Base-by-base conservation (phyloP, 768 basidiomycete species). In the Lanmaoa pseudosensibilis region DNA sequence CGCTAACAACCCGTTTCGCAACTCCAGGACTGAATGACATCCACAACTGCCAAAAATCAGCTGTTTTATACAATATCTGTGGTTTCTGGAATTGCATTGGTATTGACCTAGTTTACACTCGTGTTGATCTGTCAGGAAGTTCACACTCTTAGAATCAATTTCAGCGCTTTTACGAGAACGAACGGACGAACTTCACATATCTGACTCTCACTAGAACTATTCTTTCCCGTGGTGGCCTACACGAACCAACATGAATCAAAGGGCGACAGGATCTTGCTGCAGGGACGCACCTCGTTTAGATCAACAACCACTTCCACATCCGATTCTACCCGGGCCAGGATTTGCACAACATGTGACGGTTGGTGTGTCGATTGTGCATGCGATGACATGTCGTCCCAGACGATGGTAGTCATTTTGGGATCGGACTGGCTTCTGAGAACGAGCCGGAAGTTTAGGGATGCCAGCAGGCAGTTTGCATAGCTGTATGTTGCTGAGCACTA, bases 381-480 rank as follows among this genome's bases (percentile, higher is more conserved):
- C 15, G 37, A 43, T 47, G 25, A 1, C 38, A 4, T 1, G 11
- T 50, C 33, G 8, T 53, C 34, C 61, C 62, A 59, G 33, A 59
- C 45, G 15, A 54, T 54, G 10, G 33, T 23, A 16, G 46, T 46
- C 36, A 33, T 7, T 12, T n/a, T 52, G 1, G 37, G 55, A 23
- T 68, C 25, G 1, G 54, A 30, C 8, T 27, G 41, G 12, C 4
- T 46, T 30, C 60, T 54, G 27, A 66, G 45, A 18, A 59, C 36
- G 11, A 54, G 37, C 4, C 56, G 57, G 15, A 58, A 56, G 32
- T 66, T 67, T 46, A 68, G 10, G 5, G 57, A 52, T 10, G 63
- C 63, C 9, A 67, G 45, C 19, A 65, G 6, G 34, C 56, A 56
- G 33, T 59, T 67, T 40, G 63, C 55, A 44, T 68, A 65, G 3